Base-by-base conservation (phyloP, 2,329 filamentous ascomycete genomes). In the Neofusicoccum laricinum region DNA sequence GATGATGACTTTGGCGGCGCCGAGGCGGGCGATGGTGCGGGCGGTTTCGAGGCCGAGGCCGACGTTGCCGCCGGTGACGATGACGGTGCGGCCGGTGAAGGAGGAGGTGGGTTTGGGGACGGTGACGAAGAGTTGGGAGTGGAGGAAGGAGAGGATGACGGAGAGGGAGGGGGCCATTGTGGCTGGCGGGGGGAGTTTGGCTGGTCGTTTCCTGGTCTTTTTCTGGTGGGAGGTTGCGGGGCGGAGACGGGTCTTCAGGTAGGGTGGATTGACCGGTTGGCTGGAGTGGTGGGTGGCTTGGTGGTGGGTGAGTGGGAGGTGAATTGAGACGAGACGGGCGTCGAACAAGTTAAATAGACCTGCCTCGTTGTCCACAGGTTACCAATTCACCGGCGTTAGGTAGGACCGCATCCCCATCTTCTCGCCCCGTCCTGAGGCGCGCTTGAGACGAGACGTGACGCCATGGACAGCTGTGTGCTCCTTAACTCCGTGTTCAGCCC, bases 51-150 rank as follows among this genome's bases (percentile, higher is more conserved):
- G 73, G 14, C 82, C 82, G 0, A 84, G 75, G 2, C 81, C 81
- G 6, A 74, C 71, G 63, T 84, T 84, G 2, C 79, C 76, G 46
- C 82, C 82, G 0, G 82, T 84, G 0, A 84, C 75, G 46, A 84
- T 75, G 65, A 80, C 71, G 0, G 78, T 79, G 63, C 80, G 75
- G 32, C 74, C 77, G 1, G 59, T 58, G 15, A 71, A 74, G 12
- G 68, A 68, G 25, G 57, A 61, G 14, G 68, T 68, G 51, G 78
- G 71, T 5, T 69, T 64, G 30, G 72, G 64, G 2, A 76, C 77
- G 2, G 70, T 76, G 50, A 78, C 66, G 63, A 79, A 72, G 66
- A 79, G 71, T 66, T 82, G 80, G 30, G 70, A 72, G 66, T 78
- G 74, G 61, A 82, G 65, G 68, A 81, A 79, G 25, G 15, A 21